Conservation (phyloP, 352 stramenopile genomes). For the Pythium chondricola region DNA sequence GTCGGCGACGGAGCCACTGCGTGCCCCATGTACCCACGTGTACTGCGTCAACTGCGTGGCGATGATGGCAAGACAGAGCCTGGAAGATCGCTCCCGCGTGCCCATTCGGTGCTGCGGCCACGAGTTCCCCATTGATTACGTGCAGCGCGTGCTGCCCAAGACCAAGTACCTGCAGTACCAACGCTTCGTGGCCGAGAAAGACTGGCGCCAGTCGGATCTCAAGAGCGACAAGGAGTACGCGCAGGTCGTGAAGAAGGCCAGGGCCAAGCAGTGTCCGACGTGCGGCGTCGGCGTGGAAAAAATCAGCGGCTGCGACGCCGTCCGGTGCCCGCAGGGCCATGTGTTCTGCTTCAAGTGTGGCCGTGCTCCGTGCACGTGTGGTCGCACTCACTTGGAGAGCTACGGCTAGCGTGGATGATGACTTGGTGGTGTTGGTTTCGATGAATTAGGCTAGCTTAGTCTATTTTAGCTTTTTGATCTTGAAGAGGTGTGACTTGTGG, state of each 20-base stretch:
- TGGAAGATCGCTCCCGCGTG: conserved; percentile 22
- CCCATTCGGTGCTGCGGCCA: conserved; percentile 35
- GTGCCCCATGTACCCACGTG: conserved; percentile 26
- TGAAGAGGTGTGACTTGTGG: too few species aligned
- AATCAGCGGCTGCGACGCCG: conserved; percentile 15
- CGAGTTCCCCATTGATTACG: conserved; percentile 34
- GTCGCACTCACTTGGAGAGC: conserved; percentile 3
- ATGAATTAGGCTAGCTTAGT: not conserved
- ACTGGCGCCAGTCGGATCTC: conserved; percentile 15
- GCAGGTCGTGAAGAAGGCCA: conserved; percentile 3
- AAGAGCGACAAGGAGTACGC: conserved; percentile 23
- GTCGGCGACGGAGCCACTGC: conserved; percentile 2
- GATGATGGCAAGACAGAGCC: conserved; percentile 28
- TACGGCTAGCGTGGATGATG: not conserved
- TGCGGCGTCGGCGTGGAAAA: conserved; percentile 21
- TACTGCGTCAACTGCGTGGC: conserved; percentile 35
- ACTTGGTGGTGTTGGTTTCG: not conserved
- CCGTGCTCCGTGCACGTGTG: conserved; percentile 18
- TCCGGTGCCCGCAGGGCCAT: conserved; percentile 26
- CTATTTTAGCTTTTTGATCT: not conserved
- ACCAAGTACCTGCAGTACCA: conserved; percentile 11
- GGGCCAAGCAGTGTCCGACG: conserved; percentile 17
- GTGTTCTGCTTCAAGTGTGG: conserved; percentile 36
- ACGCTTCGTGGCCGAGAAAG: conserved; percentile 14
- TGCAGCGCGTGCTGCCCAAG: conserved; percentile 11